Conservation (phyloP, 306 rosid species). For the Hippophae tibetana region DNA sequence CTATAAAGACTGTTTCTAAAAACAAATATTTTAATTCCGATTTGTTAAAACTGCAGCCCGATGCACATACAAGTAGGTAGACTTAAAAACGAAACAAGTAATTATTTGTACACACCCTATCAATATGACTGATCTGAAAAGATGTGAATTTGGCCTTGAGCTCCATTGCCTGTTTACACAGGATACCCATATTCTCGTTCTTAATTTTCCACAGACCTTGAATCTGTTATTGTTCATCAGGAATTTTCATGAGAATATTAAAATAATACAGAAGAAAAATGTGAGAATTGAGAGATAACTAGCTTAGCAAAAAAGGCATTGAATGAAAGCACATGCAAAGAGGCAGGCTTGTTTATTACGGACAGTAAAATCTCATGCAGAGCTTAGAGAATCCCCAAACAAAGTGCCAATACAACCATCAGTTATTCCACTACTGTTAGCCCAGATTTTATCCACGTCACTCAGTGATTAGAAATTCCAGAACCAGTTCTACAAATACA, state of each 20-base stretch:
- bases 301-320: no score
- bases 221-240: constrained; percentile 32
- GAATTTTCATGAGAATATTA: constrained; percentile 1
- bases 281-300: background rate
- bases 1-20: no score
- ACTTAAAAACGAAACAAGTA: no score
- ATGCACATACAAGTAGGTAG: background rate
- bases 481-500: no score
- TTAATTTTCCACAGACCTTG: constrained; percentile 66
- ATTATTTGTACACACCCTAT: constrained; percentile 37
- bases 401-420: no score
- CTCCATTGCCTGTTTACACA: constrained; percentile 55
- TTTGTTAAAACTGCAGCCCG: background rate
- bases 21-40: background rate
- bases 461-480: no score
- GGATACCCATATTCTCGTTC: constrained; percentile 47
- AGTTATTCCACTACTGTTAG: no score
- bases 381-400: no score
- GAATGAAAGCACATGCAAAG: no score
- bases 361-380: no score
- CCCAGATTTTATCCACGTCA: no score
- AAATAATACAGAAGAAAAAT: background rate
- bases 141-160: constrained; percentile 45
- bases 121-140: constrained; percentile 60
- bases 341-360: no score